Evolutionary conservation across 768 basidiomycete genomes (phyloP), one percentile per base, ranked within the genome.

Genomic region (Naganishia vaughanmartiniae): DNA sequence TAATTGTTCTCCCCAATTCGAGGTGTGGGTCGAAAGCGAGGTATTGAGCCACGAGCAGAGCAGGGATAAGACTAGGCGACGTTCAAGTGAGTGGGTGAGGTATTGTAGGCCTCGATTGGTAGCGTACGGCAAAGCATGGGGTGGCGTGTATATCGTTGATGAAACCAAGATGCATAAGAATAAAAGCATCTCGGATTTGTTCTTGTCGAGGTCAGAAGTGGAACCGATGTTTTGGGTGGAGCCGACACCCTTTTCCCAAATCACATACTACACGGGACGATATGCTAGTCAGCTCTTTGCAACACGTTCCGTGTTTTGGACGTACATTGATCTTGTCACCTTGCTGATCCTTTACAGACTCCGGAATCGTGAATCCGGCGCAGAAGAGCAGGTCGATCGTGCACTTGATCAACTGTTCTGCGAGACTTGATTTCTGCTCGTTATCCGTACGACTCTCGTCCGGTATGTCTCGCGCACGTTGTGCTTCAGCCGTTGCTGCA

Each of bases 41-140:
- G 92, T 95, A 78, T 99, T 99, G 70, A 99, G 83, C 54, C 96
- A 83, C 4, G 94, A 97, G 81, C 95, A 99, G 10, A 99, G 83
- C 31, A 97, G 83, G 4, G 94, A 93, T 67, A 99, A 85, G n/a
- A 94, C 89, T 75, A 93, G 74, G 17, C 83, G 79, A 14, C 81
- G 76, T 87, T 67, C 92, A 86, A 70, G 89, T 85, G 66, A 87
- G 86, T 79, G 88, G 84, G 80, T 92, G 56, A 92, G 84, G 77
- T 92, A 87, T 10, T 90, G 85, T 21, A 91, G 87, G 76, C 91
- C 93, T 54, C 87, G 84, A 2, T 82, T 82, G 11, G 90, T 90
- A 0, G 90, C 89, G 66, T 86, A 87, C 21, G 87, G 87, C 26
- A 96, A 81, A 7, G 86, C 84, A 21, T 85, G 84, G 5, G 90